phyloP scores from a whole-genome alignment of 148 eudicot genomes.

The Polygonum maritimum region DNA sequence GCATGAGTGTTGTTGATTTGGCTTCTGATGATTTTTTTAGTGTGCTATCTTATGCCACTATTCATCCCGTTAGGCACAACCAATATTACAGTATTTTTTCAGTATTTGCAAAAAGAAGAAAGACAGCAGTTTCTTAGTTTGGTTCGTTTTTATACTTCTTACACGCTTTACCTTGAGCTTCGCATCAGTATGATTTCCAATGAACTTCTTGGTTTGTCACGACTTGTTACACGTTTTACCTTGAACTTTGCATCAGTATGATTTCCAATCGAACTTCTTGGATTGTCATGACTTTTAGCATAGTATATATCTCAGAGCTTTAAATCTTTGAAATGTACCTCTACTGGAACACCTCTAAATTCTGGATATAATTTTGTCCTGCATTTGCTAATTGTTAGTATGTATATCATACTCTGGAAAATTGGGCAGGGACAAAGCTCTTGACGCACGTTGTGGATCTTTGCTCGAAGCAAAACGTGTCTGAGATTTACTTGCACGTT shows the following conservation, averaged over 20 bases:
- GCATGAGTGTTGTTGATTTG: no score
- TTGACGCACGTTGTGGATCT: conserved; percentile 72
- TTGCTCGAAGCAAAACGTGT: conserved; percentile 60
- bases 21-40: no score
- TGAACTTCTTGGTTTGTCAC: not conserved
- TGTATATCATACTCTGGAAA: not conserved
- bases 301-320: not conserved
- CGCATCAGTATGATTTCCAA: not conserved
- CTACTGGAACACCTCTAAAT: not conserved
- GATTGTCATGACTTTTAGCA: not conserved
- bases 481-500: conserved; percentile 87
- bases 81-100: no score
- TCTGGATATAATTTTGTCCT: not conserved
- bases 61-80: no score
- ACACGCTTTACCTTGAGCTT: not conserved
- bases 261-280: not conserved
- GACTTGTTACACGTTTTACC: not conserved
- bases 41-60: no score
- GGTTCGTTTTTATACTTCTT: not conserved
- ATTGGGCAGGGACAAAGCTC: conserved; percentile 59
- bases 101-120: no score
- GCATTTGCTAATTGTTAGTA: not conserved
- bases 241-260: not conserved
- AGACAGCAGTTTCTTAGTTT: no score
- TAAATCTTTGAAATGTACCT: not conserved